Percentiles rank a stretch among this genome's conserved stretches.
phyloP scores from a whole-genome alignment of 2,329 filamentous ascomycete species.

The Aspergillus caelatus region DNA sequence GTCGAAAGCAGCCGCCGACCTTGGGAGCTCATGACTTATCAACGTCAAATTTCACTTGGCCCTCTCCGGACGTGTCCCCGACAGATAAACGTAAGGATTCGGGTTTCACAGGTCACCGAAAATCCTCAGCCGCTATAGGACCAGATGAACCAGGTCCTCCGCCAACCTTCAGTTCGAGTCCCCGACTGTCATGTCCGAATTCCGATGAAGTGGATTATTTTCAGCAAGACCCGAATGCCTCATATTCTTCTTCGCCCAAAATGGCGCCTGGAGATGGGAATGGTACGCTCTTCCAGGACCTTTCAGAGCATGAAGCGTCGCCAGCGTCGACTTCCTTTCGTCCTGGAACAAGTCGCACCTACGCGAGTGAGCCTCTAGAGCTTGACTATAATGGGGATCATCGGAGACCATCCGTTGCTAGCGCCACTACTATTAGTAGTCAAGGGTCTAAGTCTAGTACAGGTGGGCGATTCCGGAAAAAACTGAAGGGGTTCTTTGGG shows the following conservation, averaged over 20 bases:
- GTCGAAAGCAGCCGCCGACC: constrained; percentile 21
- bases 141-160: constrained; percentile 30
- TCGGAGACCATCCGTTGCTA: constrained; percentile 83
- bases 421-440: constrained; percentile 83
- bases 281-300: constrained; percentile 43
- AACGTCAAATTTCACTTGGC: constrained; percentile 37
- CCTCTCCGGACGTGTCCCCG: constrained; percentile 41
- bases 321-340: constrained; percentile 74
- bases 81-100: constrained; percentile 40
- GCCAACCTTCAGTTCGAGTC: constrained; percentile 23
- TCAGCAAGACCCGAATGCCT: constrained; percentile 32
- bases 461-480: constrained; percentile 72
- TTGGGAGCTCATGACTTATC: constrained; percentile 29
- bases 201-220: constrained; percentile 23
- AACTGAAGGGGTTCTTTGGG: constrained; percentile 88
- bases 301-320: constrained; percentile 41
- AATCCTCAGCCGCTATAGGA: constrained; percentile 35
- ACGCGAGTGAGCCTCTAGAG: constrained; percentile 64
- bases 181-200: constrained; percentile 27
- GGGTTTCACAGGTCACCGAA: constrained; percentile 38
- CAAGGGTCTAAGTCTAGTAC: constrained; percentile 75
- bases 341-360: constrained; percentile 56
- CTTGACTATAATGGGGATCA: constrained; percentile 68
- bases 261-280: constrained; percentile 30
- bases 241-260: constrained; percentile 33